Percentiles rank a stretch among this genome's conserved stretches.
phyloP scores from a whole-genome alignment of 2,329 filamentous ascomycete genomes.

The Aspergillus proliferans region DNA sequence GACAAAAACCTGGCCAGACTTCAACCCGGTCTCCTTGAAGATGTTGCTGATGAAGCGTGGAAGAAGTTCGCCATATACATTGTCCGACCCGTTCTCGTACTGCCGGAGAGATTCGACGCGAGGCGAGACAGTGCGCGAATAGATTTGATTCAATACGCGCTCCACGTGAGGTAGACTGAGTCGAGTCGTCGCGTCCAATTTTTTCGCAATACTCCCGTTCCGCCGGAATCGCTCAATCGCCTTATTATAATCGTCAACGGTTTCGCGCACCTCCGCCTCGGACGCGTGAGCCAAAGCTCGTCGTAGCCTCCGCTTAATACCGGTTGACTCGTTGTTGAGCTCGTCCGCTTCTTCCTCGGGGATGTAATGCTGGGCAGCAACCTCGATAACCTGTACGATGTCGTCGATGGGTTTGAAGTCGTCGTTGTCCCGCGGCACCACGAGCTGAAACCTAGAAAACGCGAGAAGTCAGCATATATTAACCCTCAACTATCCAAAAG shows the following conservation, averaged over 20 bases:
- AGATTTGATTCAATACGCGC: slow-evolving; percentile 79
- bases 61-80: slow-evolving; percentile 89
- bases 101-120: slow-evolving; percentile 75
- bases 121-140: slow-evolving; percentile 86
- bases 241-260: slow-evolving; percentile 71
- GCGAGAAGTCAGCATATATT: slow-evolving; percentile 16
- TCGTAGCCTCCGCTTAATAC: slow-evolving; percentile 70
- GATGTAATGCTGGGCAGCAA: slow-evolving; percentile 70
- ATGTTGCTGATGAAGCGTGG: slow-evolving; percentile 79
- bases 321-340: slow-evolving; percentile 65
- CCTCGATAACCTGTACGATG: slow-evolving; percentile 63
- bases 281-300: slow-evolving; percentile 65
- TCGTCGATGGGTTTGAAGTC: slow-evolving; percentile 62
- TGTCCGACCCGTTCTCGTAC: slow-evolving; percentile 85
- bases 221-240: slow-evolving; percentile 59
- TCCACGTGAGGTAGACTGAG: slow-evolving; percentile 68
- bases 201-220: slow-evolving; percentile 65
- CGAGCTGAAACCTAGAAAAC: slow-evolving; percentile 58
- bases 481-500: background rate
- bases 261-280: slow-evolving; percentile 64
- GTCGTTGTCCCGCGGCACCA: slow-evolving; percentile 71
- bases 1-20: slow-evolving; percentile 79
- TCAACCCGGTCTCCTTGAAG: slow-evolving; percentile 70
- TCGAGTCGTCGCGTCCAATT: slow-evolving; percentile 62
- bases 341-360: slow-evolving; percentile 60